phyloP scores from a whole-genome alignment of 805 yeast genomes.

The Myxozyma geophila region DNA sequence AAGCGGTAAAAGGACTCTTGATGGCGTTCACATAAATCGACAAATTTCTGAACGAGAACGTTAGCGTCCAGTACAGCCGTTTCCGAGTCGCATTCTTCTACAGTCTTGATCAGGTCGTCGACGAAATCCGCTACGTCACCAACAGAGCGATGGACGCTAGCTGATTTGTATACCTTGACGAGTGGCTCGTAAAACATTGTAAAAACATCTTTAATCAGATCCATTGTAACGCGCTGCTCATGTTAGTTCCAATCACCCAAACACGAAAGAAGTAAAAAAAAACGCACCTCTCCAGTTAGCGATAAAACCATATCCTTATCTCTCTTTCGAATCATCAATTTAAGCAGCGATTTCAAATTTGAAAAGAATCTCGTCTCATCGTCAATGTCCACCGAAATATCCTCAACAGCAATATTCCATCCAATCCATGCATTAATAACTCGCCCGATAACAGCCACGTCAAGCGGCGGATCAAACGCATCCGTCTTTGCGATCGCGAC shows the following conservation, averaged over 20 bases:
- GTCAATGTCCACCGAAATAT: constrained; percentile 34
- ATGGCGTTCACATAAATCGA: constrained; percentile 69
- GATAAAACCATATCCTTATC: constrained; percentile 74
- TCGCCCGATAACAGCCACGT: constrained; percentile 38
- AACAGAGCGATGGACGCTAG: constrained; percentile 67
- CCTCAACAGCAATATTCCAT: constrained; percentile 46
- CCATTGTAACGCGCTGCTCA: constrained; percentile 81
- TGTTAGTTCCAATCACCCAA: constrained; percentile 44
- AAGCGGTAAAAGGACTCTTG: constrained; percentile 74
- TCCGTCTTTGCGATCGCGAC: constrained; percentile 37
- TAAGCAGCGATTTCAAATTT: constrained; percentile 62
- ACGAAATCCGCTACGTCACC: constrained; percentile 68
- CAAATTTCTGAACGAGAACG: constrained; percentile 69
- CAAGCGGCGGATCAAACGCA: constrained; percentile 30
- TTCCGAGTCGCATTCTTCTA: constrained; percentile 56
- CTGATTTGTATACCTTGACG: constrained; percentile 67
- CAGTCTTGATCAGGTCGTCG: constrained; percentile 63
- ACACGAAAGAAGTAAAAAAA: not conserved
- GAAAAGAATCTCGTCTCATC: constrained; percentile 32
- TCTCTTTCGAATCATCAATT: constrained; percentile 63
- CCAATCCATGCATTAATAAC: constrained; percentile 42
- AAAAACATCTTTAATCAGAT: constrained; percentile 71
- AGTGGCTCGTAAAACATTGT: constrained; percentile 75
- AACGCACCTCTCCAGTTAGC: constrained; percentile 30
- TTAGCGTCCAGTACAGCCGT: constrained; percentile 56